Percentiles rank a stretch among this genome's conserved stretches.
Conservation (phyloP, 257 asterid genomes). For the Solanum clarkiae region DNA sequence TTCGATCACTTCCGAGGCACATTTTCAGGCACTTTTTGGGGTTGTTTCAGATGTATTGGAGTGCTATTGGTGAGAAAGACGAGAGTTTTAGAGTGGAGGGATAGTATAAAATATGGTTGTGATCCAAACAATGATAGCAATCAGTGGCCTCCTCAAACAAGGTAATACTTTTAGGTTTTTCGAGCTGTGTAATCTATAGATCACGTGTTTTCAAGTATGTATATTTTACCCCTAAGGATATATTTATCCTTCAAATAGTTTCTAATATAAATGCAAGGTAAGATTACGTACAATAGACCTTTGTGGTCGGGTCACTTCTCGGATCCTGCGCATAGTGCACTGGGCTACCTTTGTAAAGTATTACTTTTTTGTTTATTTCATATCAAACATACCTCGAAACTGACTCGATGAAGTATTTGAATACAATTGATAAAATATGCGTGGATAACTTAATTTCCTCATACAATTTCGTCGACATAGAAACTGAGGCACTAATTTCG, state of each 20-base stretch:
- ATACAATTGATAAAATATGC: background rate
- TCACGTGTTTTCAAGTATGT: background rate
- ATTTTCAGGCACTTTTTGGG: no score
- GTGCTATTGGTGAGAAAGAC: background rate
- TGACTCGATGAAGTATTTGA: no score
- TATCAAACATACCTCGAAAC: no score
- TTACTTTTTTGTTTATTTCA: no score
- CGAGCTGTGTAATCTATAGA: background rate
- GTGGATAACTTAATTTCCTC: background rate
- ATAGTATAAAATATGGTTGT: conserved; percentile 25
- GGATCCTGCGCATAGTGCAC: no score
- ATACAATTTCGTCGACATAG: fast-evolving
- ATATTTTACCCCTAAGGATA: no score
- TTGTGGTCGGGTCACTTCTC: no score
- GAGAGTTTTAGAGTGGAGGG: conserved; percentile 45
- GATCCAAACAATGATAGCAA: background rate
- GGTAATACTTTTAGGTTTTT: background rate
- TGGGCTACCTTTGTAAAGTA: no score
- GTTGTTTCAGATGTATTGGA: background rate
- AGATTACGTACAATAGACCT: no score
- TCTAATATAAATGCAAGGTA: no score
- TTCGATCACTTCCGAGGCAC: no score
- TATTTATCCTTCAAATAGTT: no score
- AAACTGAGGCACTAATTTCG: background rate
- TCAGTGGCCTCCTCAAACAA: background rate